phyloP scores from a whole-genome alignment of 2,329 filamentous ascomycete species.

The Paecilomyces sp. region DNA sequence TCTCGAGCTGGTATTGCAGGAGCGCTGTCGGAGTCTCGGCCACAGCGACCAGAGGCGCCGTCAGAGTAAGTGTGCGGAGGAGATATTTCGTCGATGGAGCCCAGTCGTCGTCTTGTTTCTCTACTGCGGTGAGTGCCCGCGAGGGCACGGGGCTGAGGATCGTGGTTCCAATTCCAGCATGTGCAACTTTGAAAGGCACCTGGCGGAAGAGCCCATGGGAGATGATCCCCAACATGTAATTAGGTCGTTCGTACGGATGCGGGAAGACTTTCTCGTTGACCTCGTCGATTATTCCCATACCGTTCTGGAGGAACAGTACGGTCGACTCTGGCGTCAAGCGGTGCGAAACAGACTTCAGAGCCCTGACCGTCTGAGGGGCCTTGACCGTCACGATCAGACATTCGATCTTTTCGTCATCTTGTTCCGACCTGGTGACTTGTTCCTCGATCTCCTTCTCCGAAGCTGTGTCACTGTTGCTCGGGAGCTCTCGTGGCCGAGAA shows the following conservation, averaged over 20 bases:
- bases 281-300: constrained; percentile 75
- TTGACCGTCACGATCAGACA: constrained; percentile 78
- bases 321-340: constrained; percentile 63
- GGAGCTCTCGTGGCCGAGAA: constrained; percentile 4
- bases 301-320: constrained; percentile 70
- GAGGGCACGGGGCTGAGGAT: constrained; percentile 46
- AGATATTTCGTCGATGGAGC: constrained; percentile 50
- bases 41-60: constrained; percentile 55
- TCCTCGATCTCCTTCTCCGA: constrained; percentile 4
- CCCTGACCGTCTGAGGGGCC: constrained; percentile 58
- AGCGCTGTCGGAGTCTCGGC: constrained; percentile 55
- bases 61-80: constrained; percentile 55
- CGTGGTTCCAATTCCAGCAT: constrained; percentile 54
- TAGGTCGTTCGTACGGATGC: constrained; percentile 58
- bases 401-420: constrained; percentile 49
- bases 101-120: constrained; percentile 22
- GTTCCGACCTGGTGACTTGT: constrained; percentile 6
- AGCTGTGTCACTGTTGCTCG: constrained; percentile 5
- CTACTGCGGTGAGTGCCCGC: constrained; percentile 8
- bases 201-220: constrained; percentile 50
- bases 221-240: constrained; percentile 66
- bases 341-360: constrained; percentile 58
- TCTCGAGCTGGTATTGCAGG: constrained; percentile 68
- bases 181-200: constrained; percentile 46
- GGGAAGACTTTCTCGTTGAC: constrained; percentile 66